These are phyloP conservation scores for Sugiyamaella qingdaonensis DNA, from an alignment of 805 yeast genomes.

Conservation along the genomic window DNA sequence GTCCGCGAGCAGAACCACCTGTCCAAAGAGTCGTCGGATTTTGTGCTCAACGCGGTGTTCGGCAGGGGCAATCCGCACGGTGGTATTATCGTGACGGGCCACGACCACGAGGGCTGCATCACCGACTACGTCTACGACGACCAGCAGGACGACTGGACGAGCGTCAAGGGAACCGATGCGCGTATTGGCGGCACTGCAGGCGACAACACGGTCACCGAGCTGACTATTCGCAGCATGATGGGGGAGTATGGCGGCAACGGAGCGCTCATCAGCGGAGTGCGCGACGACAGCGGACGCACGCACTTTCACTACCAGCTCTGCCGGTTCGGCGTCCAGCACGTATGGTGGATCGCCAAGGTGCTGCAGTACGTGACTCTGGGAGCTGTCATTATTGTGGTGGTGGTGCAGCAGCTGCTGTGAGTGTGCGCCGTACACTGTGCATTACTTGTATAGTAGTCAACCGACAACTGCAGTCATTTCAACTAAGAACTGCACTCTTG, in stretches of 20 bases:
- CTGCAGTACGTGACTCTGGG: slow-evolving; percentile 29
- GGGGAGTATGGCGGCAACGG: slow-evolving; percentile 91
- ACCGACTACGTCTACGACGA: slow-evolving; percentile 44
- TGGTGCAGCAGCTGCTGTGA: neutral
- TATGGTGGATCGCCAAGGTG: slow-evolving; percentile 90
- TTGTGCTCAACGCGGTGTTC: slow-evolving; percentile 68
- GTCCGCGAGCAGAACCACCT: slow-evolving; percentile 85
- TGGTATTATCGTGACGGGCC: slow-evolving; percentile 88
- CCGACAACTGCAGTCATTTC: no score
- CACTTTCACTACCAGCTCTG: slow-evolving; percentile 65
- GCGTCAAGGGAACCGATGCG: neutral
- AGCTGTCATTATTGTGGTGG: neutral
- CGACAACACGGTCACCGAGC: slow-evolving; percentile 49
- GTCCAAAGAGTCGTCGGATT: slow-evolving; percentile 58
- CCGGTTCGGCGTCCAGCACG: slow-evolving; percentile 80
- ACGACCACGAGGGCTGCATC: slow-evolving; percentile 94
- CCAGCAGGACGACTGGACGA: slow-evolving; percentile 30
- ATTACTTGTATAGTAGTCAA: no score
- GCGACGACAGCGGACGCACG: slow-evolving; percentile 40
- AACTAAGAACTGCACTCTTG: no score
- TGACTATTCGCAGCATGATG: slow-evolving; percentile 91
- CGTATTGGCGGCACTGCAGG: slow-evolving; percentile 14
- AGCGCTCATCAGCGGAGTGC: slow-evolving; percentile 72
- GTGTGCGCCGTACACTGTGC: no score
- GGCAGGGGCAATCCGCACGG: slow-evolving; percentile 43